Conservation (phyloP, 2,329 filamentous ascomycete species). For the Calonectria hongkongensis region DNA sequence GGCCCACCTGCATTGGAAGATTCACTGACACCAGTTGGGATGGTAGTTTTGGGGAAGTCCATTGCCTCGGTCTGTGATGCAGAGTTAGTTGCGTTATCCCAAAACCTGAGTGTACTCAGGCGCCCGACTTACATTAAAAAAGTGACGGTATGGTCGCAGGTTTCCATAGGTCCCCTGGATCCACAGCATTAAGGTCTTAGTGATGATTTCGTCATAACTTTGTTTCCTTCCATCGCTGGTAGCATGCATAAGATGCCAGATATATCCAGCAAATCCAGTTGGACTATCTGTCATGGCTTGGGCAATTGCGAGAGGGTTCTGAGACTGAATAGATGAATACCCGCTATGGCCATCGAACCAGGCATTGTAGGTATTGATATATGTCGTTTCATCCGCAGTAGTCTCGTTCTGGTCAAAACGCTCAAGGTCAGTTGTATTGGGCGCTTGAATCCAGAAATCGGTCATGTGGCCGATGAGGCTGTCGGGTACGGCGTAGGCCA, state of each 20-base stretch:
- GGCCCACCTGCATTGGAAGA: not conserved
- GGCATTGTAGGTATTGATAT: not conserved
- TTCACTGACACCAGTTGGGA: not conserved
- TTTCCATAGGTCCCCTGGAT: conserved; percentile 21
- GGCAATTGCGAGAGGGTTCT: not conserved
- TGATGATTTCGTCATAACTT: not conserved
- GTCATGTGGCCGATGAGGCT: conserved; percentile 19
- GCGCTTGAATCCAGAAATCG: not conserved
- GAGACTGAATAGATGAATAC: not conserved
- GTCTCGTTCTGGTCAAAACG: not conserved
- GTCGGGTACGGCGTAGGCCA: not conserved
- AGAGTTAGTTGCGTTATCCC: not conserved
- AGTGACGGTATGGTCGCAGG: not conserved
- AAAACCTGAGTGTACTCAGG: too few species aligned
- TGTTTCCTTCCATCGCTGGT: not conserved
- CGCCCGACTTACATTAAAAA: not conserved
- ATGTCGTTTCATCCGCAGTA: not conserved
- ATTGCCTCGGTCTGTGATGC: not conserved
- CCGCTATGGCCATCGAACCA: conserved; percentile 1
- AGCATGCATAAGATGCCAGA: not conserved
- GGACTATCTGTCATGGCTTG: conserved; percentile 20
- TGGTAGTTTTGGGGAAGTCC: not conserved
- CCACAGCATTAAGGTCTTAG: conserved; percentile 9
- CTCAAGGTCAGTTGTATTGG: conserved; percentile 10
- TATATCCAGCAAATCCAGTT: not conserved